Evolutionary conservation across 345 rosid genomes (phyloP).

Genomic region (Eucalyptus cladocalyx): DNA sequence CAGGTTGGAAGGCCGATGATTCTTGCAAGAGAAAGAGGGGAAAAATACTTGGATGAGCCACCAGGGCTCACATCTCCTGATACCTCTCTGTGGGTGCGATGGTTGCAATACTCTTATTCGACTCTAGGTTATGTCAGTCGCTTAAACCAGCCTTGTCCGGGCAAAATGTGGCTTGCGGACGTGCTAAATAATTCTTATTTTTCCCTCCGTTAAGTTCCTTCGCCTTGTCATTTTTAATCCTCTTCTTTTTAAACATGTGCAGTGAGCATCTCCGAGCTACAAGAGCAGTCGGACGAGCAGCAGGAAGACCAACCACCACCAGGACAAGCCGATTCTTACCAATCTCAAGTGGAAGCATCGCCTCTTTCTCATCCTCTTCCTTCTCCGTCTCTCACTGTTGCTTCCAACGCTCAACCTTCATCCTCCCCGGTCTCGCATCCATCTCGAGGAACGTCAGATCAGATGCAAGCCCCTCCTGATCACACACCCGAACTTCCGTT

Average conservation of each 20-base stretch:
- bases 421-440: neutral
- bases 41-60: neutral
- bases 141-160: neutral
- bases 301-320: neutral
- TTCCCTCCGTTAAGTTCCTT: neutral
- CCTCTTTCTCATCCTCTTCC: neutral
- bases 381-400: neutral
- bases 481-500: neutral
- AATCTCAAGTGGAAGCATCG: neutral
- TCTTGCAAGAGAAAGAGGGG: neutral
- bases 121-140: neutral
- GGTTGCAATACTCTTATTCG: neutral
- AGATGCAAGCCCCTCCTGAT: neutral
- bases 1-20: neutral
- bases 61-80: neutral
- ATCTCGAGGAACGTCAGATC: neutral
- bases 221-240: neutral
- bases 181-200: neutral
- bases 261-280: neutral
- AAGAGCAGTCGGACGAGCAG: neutral
- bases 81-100: neutral
- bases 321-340: neutral
- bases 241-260: neutral
- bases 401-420: neutral
- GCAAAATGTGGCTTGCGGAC: neutral